phyloP scores from a whole-genome alignment of 2,329 filamentous ascomycete genomes.

The Alternaria atra region DNA sequence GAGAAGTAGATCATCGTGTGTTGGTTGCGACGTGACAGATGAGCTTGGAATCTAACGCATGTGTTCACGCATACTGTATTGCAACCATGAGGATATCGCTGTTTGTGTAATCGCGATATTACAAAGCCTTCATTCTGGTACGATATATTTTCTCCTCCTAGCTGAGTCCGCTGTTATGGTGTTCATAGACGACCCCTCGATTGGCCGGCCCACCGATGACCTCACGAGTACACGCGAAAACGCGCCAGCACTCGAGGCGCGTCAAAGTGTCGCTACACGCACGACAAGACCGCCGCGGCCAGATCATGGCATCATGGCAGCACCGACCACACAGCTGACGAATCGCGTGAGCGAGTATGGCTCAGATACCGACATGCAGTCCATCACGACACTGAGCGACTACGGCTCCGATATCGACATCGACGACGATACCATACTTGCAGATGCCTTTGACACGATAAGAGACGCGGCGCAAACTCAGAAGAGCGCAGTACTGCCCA shows the following conservation, averaged over 20 bases:
- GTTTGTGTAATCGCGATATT: neutral
- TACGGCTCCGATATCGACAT: constrained; percentile 72
- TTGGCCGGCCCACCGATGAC: constrained; percentile 17
- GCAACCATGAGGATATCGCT: neutral
- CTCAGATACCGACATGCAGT: constrained; percentile 66
- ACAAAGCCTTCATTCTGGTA: neutral
- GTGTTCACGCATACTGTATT: no score
- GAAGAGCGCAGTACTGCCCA: constrained; percentile 24
- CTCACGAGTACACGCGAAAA: constrained; percentile 26
- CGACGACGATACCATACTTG: constrained; percentile 62
- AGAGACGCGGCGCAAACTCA: constrained; percentile 4
- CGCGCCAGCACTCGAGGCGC: constrained; percentile 22
- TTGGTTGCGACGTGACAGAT: no score
- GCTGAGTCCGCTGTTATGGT: neutral
- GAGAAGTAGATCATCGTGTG: no score
- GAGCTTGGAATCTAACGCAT: no score
- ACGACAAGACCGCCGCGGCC: constrained; percentile 8
- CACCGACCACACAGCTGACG: constrained; percentile 18
- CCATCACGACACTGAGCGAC: constrained; percentile 57
- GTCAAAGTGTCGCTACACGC: constrained; percentile 17
- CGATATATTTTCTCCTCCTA: neutral
- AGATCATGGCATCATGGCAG: constrained; percentile 41
- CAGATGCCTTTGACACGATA: constrained; percentile 24
- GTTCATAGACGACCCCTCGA: constrained; percentile 5
- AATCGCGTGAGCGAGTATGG: constrained; percentile 65